Evolutionary conservation across 176 grass and related monocot species (phyloP).

Genomic region (Oropetium thomaeum): DNA sequence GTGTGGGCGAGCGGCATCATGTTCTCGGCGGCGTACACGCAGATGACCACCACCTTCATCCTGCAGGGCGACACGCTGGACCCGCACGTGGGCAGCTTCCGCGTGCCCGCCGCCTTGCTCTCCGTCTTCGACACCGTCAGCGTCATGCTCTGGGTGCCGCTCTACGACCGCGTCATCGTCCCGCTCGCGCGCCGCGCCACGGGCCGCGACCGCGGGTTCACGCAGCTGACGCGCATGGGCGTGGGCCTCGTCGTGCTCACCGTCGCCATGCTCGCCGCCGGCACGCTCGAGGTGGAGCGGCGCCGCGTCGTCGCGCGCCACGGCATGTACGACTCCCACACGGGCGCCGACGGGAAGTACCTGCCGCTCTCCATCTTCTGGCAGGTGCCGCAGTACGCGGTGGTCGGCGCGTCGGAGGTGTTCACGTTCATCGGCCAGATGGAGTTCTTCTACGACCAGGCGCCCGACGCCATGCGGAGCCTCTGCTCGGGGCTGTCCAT

Average conservation of each 20-base stretch:
- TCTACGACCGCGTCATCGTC: constrained; percentile 47
- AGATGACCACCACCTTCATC: constrained; percentile 53
- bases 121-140: constrained; percentile 61
- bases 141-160: constrained; percentile 60
- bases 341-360: not conserved
- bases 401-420: constrained; percentile 65
- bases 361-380: constrained; percentile 73
- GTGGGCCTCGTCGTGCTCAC: constrained; percentile 42
- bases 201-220: constrained; percentile 34
- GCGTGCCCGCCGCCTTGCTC: constrained; percentile 45
- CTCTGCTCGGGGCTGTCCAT: constrained; percentile 48
- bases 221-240: constrained; percentile 53
- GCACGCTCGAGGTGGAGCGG: constrained; percentile 33
- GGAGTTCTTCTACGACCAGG: constrained; percentile 84
- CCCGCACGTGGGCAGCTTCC: constrained; percentile 40
- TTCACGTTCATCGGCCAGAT: constrained; percentile 70
- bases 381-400: constrained; percentile 73
- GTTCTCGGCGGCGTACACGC: constrained; percentile 45
- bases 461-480: constrained; percentile 70
- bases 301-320: constrained; percentile 29
- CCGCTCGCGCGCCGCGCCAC: constrained; percentile 34
- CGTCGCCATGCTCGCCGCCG: constrained; percentile 29
- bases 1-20: constrained; percentile 53
- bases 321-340: constrained; percentile 16
- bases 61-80: constrained; percentile 59